Base-by-base conservation (phyloP, 2,329 filamentous ascomycete genomes). In the Aurifilum marmelostoma region DNA sequence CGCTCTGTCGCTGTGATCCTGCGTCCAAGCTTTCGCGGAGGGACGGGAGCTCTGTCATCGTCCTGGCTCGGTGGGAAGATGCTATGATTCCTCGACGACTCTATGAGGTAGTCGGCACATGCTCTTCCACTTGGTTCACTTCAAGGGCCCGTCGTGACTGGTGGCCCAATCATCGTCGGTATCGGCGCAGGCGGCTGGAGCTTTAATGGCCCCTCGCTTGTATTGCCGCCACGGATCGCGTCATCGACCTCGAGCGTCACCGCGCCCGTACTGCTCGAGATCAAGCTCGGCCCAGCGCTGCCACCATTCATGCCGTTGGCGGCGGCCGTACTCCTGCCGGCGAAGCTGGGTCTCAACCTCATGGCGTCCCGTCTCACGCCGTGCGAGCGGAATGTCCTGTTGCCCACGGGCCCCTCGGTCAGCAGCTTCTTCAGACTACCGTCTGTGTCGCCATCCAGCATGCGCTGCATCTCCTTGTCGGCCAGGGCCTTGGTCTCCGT, bases 401-500 rank as follows among this genome's bases (percentile, higher is more conserved):
- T 76, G 75, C 83, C 84, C 43, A 75, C 74, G 52, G 80, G 72
- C 50, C 77, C 74, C 8, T 83, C 82, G 18, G 73, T 74, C 4
- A 75, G 73, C 67, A 81, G 80, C 63, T 79, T 65, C n/a, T 62
- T 39, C 41, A 67, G 79, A 54, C 80, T 78, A 24, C 80, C 72
- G 54, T 83, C 81, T 0, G 84, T 81, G 68, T 87, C 84, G 71
- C 91, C 86, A 18, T 82, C 81, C 67, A 82, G 76, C 27, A 89
- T 77, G 32, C 87, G 85, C 65, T 85, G 83, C 71, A 88, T 84
- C 77, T 92, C 89, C 65, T 83, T 83, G 56, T 83, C 83, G 21
- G 90, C 88, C 66, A 88, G 80, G 41, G 87, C 85, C 64, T 89
- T 83, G 1, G 93, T 88, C 67, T 90, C 85, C 11, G 80, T 80